Evolutionary conservation across 805 yeast genomes (phyloP).

Genomic region (Monosporozyma unispora): DNA sequence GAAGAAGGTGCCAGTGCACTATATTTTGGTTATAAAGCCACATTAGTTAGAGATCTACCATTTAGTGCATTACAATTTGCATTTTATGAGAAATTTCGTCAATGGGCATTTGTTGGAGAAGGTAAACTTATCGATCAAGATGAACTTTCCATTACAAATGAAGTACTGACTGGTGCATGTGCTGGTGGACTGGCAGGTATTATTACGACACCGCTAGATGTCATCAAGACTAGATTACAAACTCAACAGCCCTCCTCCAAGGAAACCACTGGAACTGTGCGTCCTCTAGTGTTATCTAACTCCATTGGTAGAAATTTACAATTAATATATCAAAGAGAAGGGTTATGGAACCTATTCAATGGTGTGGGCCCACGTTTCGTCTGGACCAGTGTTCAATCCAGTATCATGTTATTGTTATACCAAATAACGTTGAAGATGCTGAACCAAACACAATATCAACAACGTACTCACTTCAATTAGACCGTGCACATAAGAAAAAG

Average conservation of each 20-base stretch:
- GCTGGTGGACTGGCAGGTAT: slow-evolving; percentile 93
- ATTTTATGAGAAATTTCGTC: slow-evolving; percentile 78
- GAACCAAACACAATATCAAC: slow-evolving; percentile 10
- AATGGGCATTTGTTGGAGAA: slow-evolving; percentile 41
- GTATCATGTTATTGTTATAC: slow-evolving; percentile 83
- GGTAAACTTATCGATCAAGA: slow-evolving; percentile 26
- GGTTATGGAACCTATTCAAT: slow-evolving; percentile 68
- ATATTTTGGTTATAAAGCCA: slow-evolving; percentile 89
- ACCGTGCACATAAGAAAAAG: background rate
- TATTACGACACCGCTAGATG: slow-evolving; percentile 85
- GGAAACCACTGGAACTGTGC: slow-evolving; percentile 4
- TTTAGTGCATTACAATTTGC: slow-evolving; percentile 95
- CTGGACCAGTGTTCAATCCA: slow-evolving; percentile 94
- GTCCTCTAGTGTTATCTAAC: slow-evolving; percentile 21
- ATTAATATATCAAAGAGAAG: slow-evolving; percentile 61
- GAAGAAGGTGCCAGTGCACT: slow-evolving; percentile 70
- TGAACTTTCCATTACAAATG: slow-evolving; percentile 49
- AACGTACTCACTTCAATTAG: background rate
- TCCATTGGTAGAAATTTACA: slow-evolving; percentile 45
- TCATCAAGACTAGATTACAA: slow-evolving; percentile 85
- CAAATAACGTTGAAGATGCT: slow-evolving; percentile 58
- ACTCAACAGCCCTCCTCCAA: slow-evolving; percentile 50
- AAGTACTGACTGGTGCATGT: slow-evolving; percentile 81
- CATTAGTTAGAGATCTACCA: slow-evolving; percentile 85
- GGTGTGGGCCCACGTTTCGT: slow-evolving; percentile 96